These are phyloP conservation scores for Circinella minor DNA, from an alignment of 371 early-diverging fungal species.

Conservation along the genomic window DNA sequence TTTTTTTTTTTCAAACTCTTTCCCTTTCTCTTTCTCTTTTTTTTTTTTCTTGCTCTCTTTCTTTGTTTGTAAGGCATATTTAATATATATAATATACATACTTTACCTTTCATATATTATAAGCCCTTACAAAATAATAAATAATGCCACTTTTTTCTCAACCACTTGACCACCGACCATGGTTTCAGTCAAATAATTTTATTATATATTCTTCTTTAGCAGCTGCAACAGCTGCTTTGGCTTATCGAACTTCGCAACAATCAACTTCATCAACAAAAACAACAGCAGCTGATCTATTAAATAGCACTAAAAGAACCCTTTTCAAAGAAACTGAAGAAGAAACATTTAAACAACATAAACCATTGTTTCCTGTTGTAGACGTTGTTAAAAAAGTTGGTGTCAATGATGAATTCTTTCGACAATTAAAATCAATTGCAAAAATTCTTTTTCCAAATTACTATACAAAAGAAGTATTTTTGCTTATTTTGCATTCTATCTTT, in stretches of 20 bases:
- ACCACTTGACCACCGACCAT: conserved; percentile 14
- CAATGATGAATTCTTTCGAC: conserved; percentile 70
- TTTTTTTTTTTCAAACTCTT: not conserved
- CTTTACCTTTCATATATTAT: not conserved
- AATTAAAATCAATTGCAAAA: conserved; percentile 69
- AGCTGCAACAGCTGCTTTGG: conserved; percentile 15
- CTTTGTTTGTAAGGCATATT: no score
- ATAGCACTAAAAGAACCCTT: conserved; percentile 10
- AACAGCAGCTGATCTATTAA: conserved; percentile 4
- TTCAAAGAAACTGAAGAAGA: conserved; percentile 19
- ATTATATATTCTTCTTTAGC: conserved; percentile 21
- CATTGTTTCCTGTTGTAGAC: conserved; percentile 39
- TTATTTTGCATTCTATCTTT: conserved; percentile 85
- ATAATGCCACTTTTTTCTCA: conserved; percentile 17
- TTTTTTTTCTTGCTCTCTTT: no score
- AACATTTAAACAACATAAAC: conserved; percentile 27
- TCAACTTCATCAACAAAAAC: not conserved
- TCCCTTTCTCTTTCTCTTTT: not conserved
- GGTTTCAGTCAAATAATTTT: conserved; percentile 14
- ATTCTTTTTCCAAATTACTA: conserved; percentile 75
- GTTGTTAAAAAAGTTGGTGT: conserved; percentile 59
- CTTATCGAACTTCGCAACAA: conserved; percentile 14
- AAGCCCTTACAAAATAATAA: not conserved
- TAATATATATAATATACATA: not conserved
- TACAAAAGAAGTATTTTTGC: conserved; percentile 80